Conservation (phyloP, 2,329 filamentous ascomycete genomes). For the Pseudogymnoascus sp. region DNA sequence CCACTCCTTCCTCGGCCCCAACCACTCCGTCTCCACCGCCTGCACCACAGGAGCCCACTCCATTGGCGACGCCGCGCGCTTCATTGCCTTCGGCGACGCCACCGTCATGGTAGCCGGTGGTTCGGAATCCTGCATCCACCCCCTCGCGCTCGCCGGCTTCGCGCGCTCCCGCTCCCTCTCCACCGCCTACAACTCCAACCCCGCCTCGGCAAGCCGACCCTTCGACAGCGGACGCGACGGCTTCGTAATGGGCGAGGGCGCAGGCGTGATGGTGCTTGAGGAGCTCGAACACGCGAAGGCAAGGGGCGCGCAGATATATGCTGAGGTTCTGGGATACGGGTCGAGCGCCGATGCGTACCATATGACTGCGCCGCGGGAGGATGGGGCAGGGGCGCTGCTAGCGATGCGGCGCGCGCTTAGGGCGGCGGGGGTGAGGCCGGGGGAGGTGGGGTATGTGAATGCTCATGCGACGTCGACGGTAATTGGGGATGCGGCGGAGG, state of each 20-base stretch:
- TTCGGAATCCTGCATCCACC: slow-evolving; percentile 91
- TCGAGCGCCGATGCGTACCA: slow-evolving; percentile 86
- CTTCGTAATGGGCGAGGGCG: slow-evolving; percentile 90
- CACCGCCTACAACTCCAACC: slow-evolving; percentile 68
- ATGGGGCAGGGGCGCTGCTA: slow-evolving; percentile 71
- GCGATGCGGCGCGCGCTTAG: slow-evolving; percentile 80
- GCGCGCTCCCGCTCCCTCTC: slow-evolving; percentile 78
- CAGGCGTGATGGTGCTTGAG: slow-evolving; percentile 80
- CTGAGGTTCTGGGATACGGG: slow-evolving; percentile 82
- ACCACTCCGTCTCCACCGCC: slow-evolving; percentile 86
- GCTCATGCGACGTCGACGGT: slow-evolving; percentile 86
- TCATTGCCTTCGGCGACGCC: slow-evolving; percentile 85
- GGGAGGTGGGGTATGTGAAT: slow-evolving; percentile 80
- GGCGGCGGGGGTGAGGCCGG: slow-evolving; percentile 61
- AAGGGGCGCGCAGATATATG: slow-evolving; percentile 75
- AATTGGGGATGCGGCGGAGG: slow-evolving; percentile 83
- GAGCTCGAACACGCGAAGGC: slow-evolving; percentile 79
- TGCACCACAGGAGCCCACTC: slow-evolving; percentile 95
- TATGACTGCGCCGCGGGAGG: slow-evolving; percentile 80
- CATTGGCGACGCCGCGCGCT: slow-evolving; percentile 85
- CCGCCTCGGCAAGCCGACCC: slow-evolving; percentile 66
- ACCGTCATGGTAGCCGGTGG: slow-evolving; percentile 96
- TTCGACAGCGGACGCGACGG: slow-evolving; percentile 75
- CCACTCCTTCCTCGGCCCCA: slow-evolving; percentile 81
- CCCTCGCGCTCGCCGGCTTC: slow-evolving; percentile 86